These are phyloP conservation scores for Pleurotus djamor DNA, from an alignment of 768 basidiomycete genomes.

Conservation along the genomic window DNA sequence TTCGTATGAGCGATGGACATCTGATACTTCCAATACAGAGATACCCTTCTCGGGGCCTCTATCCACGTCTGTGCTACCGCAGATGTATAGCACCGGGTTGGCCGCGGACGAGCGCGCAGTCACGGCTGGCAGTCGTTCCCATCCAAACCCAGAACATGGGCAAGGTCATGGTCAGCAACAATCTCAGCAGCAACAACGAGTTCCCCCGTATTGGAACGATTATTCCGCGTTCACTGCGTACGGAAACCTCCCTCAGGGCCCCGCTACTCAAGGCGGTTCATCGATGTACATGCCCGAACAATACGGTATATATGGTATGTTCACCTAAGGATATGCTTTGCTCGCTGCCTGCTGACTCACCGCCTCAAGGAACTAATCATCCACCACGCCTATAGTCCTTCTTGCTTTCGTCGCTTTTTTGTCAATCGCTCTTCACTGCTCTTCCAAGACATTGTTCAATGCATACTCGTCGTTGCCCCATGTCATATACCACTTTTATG, in stretches of 20 bases:
- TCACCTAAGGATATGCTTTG: neutral
- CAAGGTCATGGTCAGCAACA: slow-evolving; percentile 11
- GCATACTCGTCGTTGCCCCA: neutral
- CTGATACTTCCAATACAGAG: slow-evolving; percentile 13
- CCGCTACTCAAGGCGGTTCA: neutral
- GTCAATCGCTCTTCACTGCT: neutral
- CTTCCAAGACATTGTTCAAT: neutral
- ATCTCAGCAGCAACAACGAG: slow-evolving; percentile 19
- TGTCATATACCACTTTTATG: neutral
- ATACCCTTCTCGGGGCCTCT: slow-evolving; percentile 42
- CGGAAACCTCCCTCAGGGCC: slow-evolving; percentile 16
- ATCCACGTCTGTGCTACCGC: slow-evolving; percentile 73
- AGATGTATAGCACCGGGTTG: slow-evolving; percentile 73
- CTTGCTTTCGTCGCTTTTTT: neutral
- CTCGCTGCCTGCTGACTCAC: neutral
- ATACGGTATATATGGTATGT: slow-evolving; percentile 11
- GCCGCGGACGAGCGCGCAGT: slow-evolving; percentile 40
- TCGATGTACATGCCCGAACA: slow-evolving; percentile 9
- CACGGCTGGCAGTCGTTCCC: slow-evolving; percentile 12
- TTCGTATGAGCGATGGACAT: slow-evolving; percentile 45
- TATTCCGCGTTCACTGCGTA: slow-evolving; percentile 48
- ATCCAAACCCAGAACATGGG: slow-evolving; percentile 15
- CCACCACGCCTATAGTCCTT: neutral
- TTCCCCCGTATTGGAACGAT: slow-evolving; percentile 57
- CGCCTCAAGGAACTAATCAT: neutral